Base-by-base conservation (phyloP, 495 filamentous ascomycete genomes). In the Penicillium verhagenii region DNA sequence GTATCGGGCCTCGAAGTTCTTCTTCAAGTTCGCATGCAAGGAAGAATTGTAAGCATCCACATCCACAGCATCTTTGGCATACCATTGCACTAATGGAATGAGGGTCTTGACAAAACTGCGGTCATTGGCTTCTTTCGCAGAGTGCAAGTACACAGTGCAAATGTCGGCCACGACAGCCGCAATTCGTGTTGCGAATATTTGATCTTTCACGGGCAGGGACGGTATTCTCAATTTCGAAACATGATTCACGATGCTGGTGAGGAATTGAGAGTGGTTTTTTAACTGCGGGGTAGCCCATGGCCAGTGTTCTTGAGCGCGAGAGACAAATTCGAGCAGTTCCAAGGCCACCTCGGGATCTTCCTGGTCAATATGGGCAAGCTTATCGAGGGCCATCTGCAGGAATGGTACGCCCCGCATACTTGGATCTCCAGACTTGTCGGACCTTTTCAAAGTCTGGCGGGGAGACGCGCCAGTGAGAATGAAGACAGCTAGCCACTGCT, bases 401-500 rank as follows among this genome's bases (percentile, higher is more conserved):
- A 97, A 79, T 3, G 90, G 87, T 39, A 79, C 61, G 70, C 72
- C 71, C 72, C 79, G 57, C 73, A 76, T 70, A 61, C 63, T 63
- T 0, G 61, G 67, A 10, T 63, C 61, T 25, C 65, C 69, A 44
- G 61, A 58, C n/a, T 63, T 63, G 53, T 78, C 77, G 21, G 61
- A 68, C 26, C 82, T 79, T 53, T 84, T 86, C 58, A 90, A 67
- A 1, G 85, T 82, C 45, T 92, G 82, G 47, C 85, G 82, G 14
- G 94, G 90, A 1, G 89, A 90, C 54, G 85, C 86, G 21, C 94
- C 94, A 4, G 92, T 96, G 23, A 97, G 84, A 46, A 97, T 80
- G 64, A 91, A 93, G 40, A 96, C 90, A 0, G 93, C 86, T 74
- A 99, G 86, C 87, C 95, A 97, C 64, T 96, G 91, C 58, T 99